These are phyloP conservation scores for Nemania bipapillata DNA, from an alignment of 2,329 filamentous ascomycete species.

Conservation along the genomic window DNA sequence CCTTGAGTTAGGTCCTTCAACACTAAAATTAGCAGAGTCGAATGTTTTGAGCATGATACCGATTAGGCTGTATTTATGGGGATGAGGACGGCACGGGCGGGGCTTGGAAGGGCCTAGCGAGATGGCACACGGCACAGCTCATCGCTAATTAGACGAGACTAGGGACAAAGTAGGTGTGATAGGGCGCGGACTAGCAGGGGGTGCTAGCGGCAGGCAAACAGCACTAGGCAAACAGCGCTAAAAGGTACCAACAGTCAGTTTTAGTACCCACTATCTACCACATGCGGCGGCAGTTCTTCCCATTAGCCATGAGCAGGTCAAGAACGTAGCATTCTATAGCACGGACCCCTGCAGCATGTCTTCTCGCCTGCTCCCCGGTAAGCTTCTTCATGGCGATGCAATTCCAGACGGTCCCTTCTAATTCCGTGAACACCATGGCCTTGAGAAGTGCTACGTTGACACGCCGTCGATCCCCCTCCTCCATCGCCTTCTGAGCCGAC, in stretches of 20 bases:
- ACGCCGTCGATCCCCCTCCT: constrained; percentile 40
- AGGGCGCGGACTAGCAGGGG: background rate
- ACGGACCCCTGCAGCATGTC: constrained; percentile 32
- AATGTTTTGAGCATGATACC: background rate
- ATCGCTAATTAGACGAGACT: background rate
- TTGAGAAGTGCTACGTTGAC: constrained; percentile 40
- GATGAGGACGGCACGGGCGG: background rate
- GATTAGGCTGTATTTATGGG: background rate
- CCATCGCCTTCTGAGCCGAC: constrained; percentile 31
- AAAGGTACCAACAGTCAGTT: background rate
- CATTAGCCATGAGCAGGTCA: constrained; percentile 15
- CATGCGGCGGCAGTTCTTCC: constrained; percentile 35
- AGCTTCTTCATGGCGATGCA: constrained; percentile 32
- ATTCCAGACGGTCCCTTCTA: constrained; percentile 44
- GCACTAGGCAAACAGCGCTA: background rate
- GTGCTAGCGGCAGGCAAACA: background rate
- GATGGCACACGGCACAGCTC: background rate
- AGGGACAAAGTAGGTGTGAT: background rate
- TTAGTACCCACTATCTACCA: constrained; percentile 35
- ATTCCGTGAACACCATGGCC: constrained; percentile 42
- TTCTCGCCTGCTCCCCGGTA: constrained; percentile 33
- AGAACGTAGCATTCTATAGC: constrained; percentile 36
- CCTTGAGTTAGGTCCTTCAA: background rate
- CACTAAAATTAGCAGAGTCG: background rate
- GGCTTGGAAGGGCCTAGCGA: background rate